Base-by-base conservation (phyloP, 2,329 filamentous ascomycete species). In the Lachnellula cervina region DNA sequence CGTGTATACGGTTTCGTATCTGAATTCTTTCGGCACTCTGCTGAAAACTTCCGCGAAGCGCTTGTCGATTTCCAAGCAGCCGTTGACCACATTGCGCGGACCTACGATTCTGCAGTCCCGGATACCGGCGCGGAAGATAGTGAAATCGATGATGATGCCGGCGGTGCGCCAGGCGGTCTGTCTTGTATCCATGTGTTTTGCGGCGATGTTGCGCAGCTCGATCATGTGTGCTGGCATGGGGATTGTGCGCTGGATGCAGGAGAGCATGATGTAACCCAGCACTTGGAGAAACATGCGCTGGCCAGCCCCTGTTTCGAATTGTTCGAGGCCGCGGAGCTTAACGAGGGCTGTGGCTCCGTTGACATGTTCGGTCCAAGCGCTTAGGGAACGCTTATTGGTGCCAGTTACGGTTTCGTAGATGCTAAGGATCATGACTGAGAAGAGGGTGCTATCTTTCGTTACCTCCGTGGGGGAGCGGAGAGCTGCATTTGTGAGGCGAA, bases 241-340 rank as follows among this genome's bases (percentile, higher is more conserved):
- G 34, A 75, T 64, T 28, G 73, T 73, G 49, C 72, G 73, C 57
- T 79, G 77, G 32, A 80, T 74, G 62, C 78, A 80, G 62, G 72
- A 76, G 60, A 80, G 74, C 56, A 79, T 70, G 32, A 77, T 73
- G 48, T 74, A 76, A 56, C 79, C 73, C 37, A 72, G 76, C 32
- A 80, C 71, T 76, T 80, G 79, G 50, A 77, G 71, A 60, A 81
- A 80, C 77, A 81, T 79, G 54, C 75, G 72, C 40, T 72, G 68
- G 5, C 78, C 77, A 5, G 76, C 75, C 49, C 69, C 69, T n/a
- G 75, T 77, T 44, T 64, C 66, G 61, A 81, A 78, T 57, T 79
- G 77, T 3, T 65, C 66, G 7, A 70, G 60, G 21, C 79, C 79
- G 49, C 79, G 73, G 62, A 80, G 70, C 47, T 69, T 71, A 9